Base-by-base conservation (phyloP, 2,329 filamentous ascomycete species). In the Diplodia scrobiculata region DNA sequence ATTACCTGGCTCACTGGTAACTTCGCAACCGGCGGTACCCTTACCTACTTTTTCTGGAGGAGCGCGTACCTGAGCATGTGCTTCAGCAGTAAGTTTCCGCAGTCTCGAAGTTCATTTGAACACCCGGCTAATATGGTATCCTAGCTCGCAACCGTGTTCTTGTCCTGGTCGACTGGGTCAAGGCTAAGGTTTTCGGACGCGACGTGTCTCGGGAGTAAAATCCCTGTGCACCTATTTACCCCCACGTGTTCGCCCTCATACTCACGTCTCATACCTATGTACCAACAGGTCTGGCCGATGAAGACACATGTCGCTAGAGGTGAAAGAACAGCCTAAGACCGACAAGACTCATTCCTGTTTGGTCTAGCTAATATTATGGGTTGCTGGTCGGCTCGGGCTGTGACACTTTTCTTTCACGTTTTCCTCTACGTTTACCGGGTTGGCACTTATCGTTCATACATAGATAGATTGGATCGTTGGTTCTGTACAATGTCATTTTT, bases 31-130 rank as follows among this genome's bases (percentile, higher is more conserved):
- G 95, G 94, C 76, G 95, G 95, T 77, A 91, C 90, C 74, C 83
- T 98, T 80, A 99, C 95, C 66, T 99, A 96, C 82, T 86, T 97
- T 72, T 99, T 99, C 87, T 99, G 95, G 95, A 87, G 93, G 78
- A 96, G 91, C 76, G 95, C 94, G 65, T 99, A 99, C 80, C 84
- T 99, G 79, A 97, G 92, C 85, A 99, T 99, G 95, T 97, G 94
- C 87, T 99, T 99, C 80, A 98, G 93, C 88, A 93, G 92, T 95
- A 86, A 88, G 91, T 90, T 59, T 52, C 19, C 2, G 10, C 36
- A 34, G 1, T n/a, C 3, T 14, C 13, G 36, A 21, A 9, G 6
- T 14, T 2, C 10, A 19, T 14, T 45, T 45, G 41, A 10, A 1
- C 13, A 11, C 14, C 17, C 32, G 11, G 10, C 63, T 66, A 13